Percentiles rank a stretch among this genome's conserved stretches.
These are phyloP conservation scores for Didymella pinodella DNA, from an alignment of 2,329 filamentous ascomycete genomes.

Conservation along the genomic window DNA sequence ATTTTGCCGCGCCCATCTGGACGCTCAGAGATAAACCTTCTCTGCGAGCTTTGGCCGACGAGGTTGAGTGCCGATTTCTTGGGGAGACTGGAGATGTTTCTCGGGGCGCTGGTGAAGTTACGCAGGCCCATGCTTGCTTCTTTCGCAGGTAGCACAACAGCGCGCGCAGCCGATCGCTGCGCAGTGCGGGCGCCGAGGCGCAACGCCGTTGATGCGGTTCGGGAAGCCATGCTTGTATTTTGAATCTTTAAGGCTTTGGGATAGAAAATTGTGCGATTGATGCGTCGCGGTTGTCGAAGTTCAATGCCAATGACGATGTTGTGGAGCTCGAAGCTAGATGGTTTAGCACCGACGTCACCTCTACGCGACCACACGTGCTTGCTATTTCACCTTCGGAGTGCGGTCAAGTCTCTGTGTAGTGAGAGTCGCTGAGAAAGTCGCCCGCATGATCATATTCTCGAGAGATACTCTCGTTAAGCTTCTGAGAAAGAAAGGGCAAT, in stretches of 20 bases:
- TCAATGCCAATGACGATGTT: slow-evolving; percentile 15
- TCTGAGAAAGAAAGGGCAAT: neutral
- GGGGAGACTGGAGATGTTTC: neutral
- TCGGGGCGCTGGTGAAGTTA: slow-evolving; percentile 7
- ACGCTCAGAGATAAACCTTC: slow-evolving; percentile 18
- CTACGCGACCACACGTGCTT: slow-evolving; percentile 23
- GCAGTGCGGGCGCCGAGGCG: slow-evolving; percentile 15
- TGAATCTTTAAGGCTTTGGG: neutral
- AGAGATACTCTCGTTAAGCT: no score
- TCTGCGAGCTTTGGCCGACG: slow-evolving; percentile 11
- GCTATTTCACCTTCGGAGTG: neutral
- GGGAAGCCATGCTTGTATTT: slow-evolving; percentile 11
- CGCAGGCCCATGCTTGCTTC: slow-evolving; percentile 20
- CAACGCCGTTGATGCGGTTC: slow-evolving; percentile 7
- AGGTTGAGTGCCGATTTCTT: neutral
- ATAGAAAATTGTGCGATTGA: neutral
- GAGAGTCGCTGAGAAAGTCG: neutral
- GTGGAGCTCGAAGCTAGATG: slow-evolving; percentile 28
- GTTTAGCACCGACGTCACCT: slow-evolving; percentile 37
- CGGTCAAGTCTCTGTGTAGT: neutral
- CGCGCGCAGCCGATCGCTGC: slow-evolving; percentile 9
- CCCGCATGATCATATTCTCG: no score
- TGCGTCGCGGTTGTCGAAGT: neutral
- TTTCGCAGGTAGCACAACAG: slow-evolving; percentile 19
- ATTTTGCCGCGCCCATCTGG: slow-evolving; percentile 50